phyloP scores from a whole-genome alignment of 495 filamentous ascomycete genomes.

The Cercophora scortea region DNA sequence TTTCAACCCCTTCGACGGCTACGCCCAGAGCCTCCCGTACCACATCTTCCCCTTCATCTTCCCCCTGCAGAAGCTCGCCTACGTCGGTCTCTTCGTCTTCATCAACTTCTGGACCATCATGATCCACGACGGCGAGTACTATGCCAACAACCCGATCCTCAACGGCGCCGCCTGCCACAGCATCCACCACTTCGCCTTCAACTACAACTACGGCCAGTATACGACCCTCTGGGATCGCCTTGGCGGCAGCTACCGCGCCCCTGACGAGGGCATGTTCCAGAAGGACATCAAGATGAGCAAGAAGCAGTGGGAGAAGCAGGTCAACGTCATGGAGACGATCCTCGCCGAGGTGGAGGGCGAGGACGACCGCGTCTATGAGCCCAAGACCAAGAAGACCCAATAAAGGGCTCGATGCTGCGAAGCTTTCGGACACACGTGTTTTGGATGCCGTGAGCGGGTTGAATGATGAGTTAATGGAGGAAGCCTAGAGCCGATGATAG shows the following conservation, averaged over 20 bases:
- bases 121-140: conserved; percentile 96
- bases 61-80: conserved; percentile 85
- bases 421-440: no score
- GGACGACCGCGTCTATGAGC: conserved; percentile 68
- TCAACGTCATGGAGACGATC: conserved; percentile 78
- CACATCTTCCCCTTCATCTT: conserved; percentile 92
- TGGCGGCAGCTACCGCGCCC: conserved; percentile 80
- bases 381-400: conserved; percentile 42
- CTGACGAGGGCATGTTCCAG: conserved; percentile 79
- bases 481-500: no score
- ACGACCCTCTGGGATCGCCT: conserved; percentile 92
- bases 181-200: conserved; percentile 89
- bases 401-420: conserved; percentile 5
- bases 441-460: no score
- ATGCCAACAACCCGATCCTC: conserved; percentile 77
- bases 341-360: conserved; percentile 79
- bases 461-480: no score
- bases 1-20: conserved; percentile 94
- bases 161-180: conserved; percentile 91
- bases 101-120: conserved; percentile 97
- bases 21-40: conserved; percentile 85
- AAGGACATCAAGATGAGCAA: conserved; percentile 84
- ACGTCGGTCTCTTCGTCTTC: conserved; percentile 78
- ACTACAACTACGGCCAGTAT: conserved; percentile 97
- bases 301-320: conserved; percentile 72